Evolutionary conservation across 805 yeast species (phyloP).

Genomic region (Yarrowia sp.): DNA sequence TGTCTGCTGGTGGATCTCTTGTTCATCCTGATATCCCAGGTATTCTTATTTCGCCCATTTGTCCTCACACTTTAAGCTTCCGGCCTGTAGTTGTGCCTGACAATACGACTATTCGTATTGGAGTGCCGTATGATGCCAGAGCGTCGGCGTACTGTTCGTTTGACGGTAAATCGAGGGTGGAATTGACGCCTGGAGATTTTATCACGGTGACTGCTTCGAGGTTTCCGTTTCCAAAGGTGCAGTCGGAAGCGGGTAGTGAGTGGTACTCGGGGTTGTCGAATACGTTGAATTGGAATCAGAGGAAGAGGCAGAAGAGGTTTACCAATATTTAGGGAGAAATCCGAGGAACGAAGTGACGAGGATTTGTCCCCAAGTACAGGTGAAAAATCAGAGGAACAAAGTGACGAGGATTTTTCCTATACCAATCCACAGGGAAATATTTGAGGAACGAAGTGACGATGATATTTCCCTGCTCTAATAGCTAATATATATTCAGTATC

Average conservation of each 20-base stretch:
- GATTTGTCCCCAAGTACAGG: too few relatives aligned
- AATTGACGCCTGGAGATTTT: conserved; percentile 77
- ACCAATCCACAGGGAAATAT: too few relatives aligned
- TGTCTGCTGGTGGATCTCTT: conserved; percentile 90
- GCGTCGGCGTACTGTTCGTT: conserved; percentile 96
- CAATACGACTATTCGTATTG: conserved; percentile 74
- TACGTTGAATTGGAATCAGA: conserved; percentile 88
- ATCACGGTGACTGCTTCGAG: conserved; percentile 82
- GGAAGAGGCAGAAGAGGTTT: conserved; percentile 85
- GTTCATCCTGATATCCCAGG: conserved; percentile 93
- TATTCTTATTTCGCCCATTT: conserved; percentile 86
- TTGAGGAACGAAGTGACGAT: too few relatives aligned
- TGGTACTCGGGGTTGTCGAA: conserved; percentile 82
- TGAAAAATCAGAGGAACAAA: neutral
- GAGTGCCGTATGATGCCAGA: conserved; percentile 76
- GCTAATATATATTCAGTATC: too few relatives aligned
- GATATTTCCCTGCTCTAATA: too few relatives aligned
- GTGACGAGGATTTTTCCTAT: neutral
- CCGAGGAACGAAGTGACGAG: neutral
- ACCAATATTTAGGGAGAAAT: neutral
- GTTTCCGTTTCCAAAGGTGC: conserved; percentile 91
- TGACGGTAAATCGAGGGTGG: conserved; percentile 88
- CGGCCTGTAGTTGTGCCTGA: conserved; percentile 89
- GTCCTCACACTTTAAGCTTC: conserved; percentile 90
- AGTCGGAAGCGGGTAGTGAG: conserved; percentile 50